Conservation (phyloP, 2,329 filamentous ascomycete genomes). For the Pseudogymnoascus sp. region DNA sequence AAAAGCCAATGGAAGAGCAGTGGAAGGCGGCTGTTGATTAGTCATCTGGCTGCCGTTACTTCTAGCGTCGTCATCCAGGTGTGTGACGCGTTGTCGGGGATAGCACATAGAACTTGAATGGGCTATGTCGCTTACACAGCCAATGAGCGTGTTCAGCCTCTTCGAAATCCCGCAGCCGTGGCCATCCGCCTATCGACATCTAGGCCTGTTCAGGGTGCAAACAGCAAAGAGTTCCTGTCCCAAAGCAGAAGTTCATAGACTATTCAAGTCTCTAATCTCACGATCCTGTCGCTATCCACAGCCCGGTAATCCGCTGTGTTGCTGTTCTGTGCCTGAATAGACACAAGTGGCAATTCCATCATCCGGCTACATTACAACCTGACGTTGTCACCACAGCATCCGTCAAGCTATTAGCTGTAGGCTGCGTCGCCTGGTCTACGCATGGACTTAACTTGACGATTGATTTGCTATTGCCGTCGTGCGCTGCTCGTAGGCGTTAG, state of each 20-base stretch:
- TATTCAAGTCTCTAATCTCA: neutral
- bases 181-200: slow-evolving; percentile 5
- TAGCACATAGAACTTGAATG: slow-evolving; percentile 5
- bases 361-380: neutral
- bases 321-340: neutral
- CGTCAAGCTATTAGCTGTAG: neutral
- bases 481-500: slow-evolving; percentile 6
- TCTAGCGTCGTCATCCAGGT: slow-evolving; percentile 7
- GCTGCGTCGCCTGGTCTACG: slow-evolving; percentile 2
- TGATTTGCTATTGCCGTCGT: slow-evolving; percentile 10
- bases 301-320: neutral
- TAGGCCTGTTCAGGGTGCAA: slow-evolving; percentile 6
- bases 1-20: neutral
- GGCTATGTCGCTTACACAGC: slow-evolving; percentile 1
- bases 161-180: slow-evolving; percentile 2
- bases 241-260: neutral
- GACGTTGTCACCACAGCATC: neutral
- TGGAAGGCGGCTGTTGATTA: neutral
- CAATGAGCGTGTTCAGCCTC: slow-evolving; percentile 4
- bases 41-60: neutral
- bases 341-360: slow-evolving; percentile 2
- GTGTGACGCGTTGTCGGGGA: slow-evolving; percentile 1
- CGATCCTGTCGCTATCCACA: neutral
- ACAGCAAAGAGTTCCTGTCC: slow-evolving; percentile 4
- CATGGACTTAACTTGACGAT: neutral